phyloP scores from a whole-genome alignment of 164 flowering plant species.

The Piper betle region DNA sequence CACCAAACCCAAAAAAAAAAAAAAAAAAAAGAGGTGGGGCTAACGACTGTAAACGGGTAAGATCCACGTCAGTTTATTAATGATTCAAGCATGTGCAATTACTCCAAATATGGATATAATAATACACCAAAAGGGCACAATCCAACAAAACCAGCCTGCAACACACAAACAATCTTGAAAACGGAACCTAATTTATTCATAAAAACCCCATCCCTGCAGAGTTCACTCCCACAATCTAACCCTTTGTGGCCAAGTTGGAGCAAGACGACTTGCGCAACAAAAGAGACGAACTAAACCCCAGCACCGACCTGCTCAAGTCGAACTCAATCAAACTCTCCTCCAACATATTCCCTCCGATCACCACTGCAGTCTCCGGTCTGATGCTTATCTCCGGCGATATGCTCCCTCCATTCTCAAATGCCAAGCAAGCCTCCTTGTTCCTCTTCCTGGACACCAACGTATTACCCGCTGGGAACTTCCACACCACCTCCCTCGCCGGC shows the following conservation, averaged over 20 bases:
- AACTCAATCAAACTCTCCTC: neutral
- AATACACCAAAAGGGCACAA: no score
- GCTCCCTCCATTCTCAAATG: neutral
- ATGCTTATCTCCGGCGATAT: neutral
- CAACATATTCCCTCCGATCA: neutral
- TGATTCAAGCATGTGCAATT: no score
- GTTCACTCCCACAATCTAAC: neutral
- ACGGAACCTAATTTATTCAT: neutral
- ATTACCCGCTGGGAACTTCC: neutral
- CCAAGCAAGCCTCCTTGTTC: neutral
- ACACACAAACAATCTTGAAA: no score
- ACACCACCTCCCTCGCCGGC: neutral
- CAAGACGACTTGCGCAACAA: neutral
- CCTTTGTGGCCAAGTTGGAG: neutral
- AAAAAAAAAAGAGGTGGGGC: no score
- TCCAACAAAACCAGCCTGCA: neutral
- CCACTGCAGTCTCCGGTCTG: neutral
- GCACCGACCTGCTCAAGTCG: neutral
- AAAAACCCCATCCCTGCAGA: neutral
- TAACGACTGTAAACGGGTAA: no score
- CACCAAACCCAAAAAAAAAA: no score
- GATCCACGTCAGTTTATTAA: no score
- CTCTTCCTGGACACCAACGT: neutral
- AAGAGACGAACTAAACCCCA: neutral
- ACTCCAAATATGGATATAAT: no score